Evolutionary conservation across 805 yeast genomes (phyloP), one percentile per base, ranked within the genome.

Genomic region (Metschnikowia chrysomelidarum): DNA sequence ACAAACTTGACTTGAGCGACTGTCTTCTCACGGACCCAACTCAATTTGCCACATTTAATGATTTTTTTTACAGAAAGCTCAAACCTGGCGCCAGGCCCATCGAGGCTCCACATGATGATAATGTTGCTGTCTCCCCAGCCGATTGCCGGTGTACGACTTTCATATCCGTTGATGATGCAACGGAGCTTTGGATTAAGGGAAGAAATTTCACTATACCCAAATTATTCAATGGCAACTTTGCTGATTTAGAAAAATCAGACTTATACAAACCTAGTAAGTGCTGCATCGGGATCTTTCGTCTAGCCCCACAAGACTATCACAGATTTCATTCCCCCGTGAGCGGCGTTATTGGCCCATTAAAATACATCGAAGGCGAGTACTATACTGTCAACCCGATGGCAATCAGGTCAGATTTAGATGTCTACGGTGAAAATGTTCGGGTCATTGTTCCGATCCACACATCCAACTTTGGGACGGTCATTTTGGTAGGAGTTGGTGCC

Each of bases 301-400:
- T 91, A 27, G 98, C 98, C 0, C 98, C 98, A 1, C 98, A 91
- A 56, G 98, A 91, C 57, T 91, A 91, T 54, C 98, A 91, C 55
- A 67, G 98, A 28, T 89, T 91, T 59, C 98, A 91, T 57, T 72
- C 78, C 11, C 96, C 97, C 0, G 89, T 93, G 2, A 75, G 73
- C 40, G 98, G 97, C 2, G 54, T 55, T 0, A 60, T 93, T 21
- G 83, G 84, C 1, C 69, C 76, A 38, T 80, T 91, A 11, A 68
- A 68, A 30, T 72, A 68, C 46, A 83, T 91, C 20, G 83, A 80
- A 22, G 98, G 98, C 1, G 93, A 88, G 51, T 91, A 91, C 56
- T 91, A 87, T 56, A 91, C 98, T 0, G 98, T 91, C 13, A 91
- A 91, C 53, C 98, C 98, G 1, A 91, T 91, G 98, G 98, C 98